These are phyloP conservation scores for Lactarius sanguifluus DNA, from an alignment of 768 basidiomycete species.

Conservation along the genomic window DNA sequence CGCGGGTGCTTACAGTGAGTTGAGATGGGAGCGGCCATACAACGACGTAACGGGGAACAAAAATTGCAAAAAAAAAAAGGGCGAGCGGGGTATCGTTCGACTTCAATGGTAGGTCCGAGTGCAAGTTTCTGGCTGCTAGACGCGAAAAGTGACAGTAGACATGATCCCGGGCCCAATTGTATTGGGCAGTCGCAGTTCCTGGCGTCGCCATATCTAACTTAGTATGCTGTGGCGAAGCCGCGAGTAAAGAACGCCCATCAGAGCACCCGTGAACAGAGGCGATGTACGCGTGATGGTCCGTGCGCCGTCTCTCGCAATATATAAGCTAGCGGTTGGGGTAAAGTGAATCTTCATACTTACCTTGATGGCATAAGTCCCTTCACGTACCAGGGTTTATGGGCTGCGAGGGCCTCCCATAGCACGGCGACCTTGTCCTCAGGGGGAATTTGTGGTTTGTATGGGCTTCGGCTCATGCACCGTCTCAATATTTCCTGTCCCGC, in stretches of 20 bases:
- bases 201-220: neutral
- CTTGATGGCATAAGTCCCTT: conserved; percentile 34
- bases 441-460: conserved; percentile 38
- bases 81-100: no score
- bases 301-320: neutral
- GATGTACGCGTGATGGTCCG: neutral
- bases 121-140: neutral
- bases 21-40: neutral
- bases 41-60: neutral
- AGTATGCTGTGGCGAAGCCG: neutral
- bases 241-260: neutral
- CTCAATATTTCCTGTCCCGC: conserved; percentile 76
- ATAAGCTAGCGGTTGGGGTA: neutral
- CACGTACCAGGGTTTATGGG: conserved; percentile 32
- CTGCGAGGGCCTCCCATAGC: conserved; percentile 33
- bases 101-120: no score
- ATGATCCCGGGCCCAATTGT: no score
- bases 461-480: conserved; percentile 75
- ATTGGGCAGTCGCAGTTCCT: no score
- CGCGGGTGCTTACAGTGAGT: neutral
- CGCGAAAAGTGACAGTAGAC: no score
- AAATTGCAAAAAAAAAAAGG: neutral
- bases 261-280: neutral
- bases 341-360: conserved; percentile 32
- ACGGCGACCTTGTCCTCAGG: conserved; percentile 34